Percentiles rank a stretch among this genome's conserved stretches.
Conservation (phyloP, 371 early-diverging fungal species). For the Apophysomyces variabilis region DNA sequence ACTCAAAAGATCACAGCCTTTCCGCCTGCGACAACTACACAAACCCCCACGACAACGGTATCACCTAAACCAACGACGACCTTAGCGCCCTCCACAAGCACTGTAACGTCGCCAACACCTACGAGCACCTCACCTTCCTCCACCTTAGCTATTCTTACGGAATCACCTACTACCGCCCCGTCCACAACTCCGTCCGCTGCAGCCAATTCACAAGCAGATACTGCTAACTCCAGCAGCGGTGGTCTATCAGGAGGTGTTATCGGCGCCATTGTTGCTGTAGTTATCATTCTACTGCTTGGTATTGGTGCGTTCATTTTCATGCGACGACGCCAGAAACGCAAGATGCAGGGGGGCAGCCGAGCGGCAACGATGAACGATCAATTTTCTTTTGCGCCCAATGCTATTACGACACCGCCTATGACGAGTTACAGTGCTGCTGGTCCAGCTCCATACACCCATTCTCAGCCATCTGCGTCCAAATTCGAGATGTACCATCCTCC, state of each 20-base stretch:
- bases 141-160: neutral
- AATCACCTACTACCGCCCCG: neutral
- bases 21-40: no score
- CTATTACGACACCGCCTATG: slow-evolving; percentile 10
- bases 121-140: neutral
- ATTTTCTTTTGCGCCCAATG: slow-evolving; percentile 4
- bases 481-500: neutral
- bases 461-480: slow-evolving; percentile 7
- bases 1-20: no score
- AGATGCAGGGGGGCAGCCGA: slow-evolving; percentile 1
- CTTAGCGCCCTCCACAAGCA: no score
- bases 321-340: slow-evolving; percentile 21
- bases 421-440: slow-evolving; percentile 8
- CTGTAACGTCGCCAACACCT: no score
- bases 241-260: slow-evolving; percentile 24
- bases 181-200: neutral
- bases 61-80: no score
- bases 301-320: slow-evolving; percentile 25
- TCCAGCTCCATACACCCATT: slow-evolving; percentile 6
- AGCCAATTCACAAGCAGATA: neutral
- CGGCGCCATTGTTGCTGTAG: slow-evolving; percentile 29
- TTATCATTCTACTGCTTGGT: slow-evolving; percentile 19
- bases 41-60: no score
- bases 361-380: slow-evolving; percentile 7
- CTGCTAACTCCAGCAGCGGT: neutral